These are phyloP conservation scores for Graphiopsis chlorocephala DNA, from an alignment of 2,329 filamentous ascomycete genomes.

Conservation along the genomic window DNA sequence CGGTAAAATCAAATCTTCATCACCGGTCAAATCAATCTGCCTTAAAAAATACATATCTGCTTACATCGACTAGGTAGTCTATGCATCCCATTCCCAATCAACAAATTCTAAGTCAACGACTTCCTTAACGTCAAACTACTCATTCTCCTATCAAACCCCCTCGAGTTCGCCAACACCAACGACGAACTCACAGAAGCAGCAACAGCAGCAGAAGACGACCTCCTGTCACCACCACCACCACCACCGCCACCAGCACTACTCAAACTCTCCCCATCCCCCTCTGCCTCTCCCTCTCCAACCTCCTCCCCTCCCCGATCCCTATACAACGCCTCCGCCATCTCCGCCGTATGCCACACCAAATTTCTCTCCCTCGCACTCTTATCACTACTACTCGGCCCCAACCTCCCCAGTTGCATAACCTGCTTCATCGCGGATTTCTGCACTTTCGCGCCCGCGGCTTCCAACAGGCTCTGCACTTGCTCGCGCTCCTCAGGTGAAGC, in stretches of 20 bases:
- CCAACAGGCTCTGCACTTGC: neutral
- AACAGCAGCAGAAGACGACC: neutral
- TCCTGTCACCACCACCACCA: neutral
- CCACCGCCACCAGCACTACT: neutral
- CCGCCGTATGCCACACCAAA: conserved; percentile 18
- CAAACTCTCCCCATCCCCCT: neutral
- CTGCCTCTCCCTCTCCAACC: neutral
- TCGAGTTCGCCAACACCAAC: neutral
- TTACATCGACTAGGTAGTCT: no score
- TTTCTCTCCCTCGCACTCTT: conserved; percentile 19
- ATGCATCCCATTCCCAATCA: neutral
- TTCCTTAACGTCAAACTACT: neutral
- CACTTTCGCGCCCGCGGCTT: neutral
- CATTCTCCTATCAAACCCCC: neutral
- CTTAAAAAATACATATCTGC: neutral
- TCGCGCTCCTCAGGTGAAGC: conserved; percentile 4
- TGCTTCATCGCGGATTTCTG: neutral
- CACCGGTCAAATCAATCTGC: neutral
- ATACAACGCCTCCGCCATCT: conserved; percentile 20
- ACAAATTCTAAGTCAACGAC: neutral
- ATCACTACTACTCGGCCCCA: neutral
- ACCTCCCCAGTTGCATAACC: neutral
- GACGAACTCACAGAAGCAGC: neutral
- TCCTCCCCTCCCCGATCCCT: neutral
- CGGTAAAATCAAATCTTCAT: neutral